Conservation (phyloP, 331 rosid genomes). For the Erythrophleum ivorense region DNA sequence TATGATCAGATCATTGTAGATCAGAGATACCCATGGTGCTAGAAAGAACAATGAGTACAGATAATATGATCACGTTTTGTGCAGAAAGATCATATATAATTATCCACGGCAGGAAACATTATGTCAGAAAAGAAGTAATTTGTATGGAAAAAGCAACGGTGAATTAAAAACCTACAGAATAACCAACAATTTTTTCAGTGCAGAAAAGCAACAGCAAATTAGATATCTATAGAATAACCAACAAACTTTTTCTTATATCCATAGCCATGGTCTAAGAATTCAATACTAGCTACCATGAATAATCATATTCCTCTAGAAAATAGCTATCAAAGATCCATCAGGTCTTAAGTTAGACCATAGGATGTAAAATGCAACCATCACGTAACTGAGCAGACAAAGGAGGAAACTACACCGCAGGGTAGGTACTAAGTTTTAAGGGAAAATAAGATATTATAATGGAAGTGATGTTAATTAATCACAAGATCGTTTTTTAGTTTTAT, state of each 20-base stretch:
- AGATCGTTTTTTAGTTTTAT: not conserved
- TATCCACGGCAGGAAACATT: not conserved
- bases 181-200: too few relatives aligned
- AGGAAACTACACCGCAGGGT: not conserved
- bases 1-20: not conserved
- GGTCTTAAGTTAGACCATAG: not conserved
- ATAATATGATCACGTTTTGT: not conserved
- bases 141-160: not conserved
- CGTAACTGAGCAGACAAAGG: not conserved
- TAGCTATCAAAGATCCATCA: not conserved
- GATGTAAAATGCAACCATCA: not conserved
- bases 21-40: not conserved
- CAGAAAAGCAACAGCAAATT: too few relatives aligned
- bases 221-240: not conserved
- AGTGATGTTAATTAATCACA: not conserved
- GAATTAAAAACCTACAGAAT: not conserved
- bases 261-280: too few relatives aligned
- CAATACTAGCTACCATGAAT: too few relatives aligned
- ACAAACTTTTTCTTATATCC: too few relatives aligned
- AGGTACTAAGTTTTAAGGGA: not conserved
- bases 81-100: not conserved
- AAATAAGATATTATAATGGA: not conserved
- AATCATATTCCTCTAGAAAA: not conserved
- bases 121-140: not conserved
- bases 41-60: not conserved